phyloP scores from a whole-genome alignment of 1,139 yeast genomes.

The Candida albicans region DNA sequence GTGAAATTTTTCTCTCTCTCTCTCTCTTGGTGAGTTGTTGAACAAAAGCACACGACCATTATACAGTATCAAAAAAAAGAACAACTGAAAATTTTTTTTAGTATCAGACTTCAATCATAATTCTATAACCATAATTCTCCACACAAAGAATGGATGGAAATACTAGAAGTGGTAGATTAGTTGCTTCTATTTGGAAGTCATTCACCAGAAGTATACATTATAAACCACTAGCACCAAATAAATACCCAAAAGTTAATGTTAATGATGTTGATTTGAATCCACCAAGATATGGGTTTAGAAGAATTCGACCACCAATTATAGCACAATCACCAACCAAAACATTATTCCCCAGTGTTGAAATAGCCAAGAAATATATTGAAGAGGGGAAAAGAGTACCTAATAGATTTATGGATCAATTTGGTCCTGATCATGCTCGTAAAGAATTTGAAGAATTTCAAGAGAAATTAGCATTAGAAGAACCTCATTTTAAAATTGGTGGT shows the following conservation, averaged over 20 bases:
- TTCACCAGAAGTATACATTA: slow-evolving; percentile 31
- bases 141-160: slow-evolving; percentile 6
- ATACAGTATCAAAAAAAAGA: not conserved
- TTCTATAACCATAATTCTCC: not conserved
- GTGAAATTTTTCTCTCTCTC: not conserved
- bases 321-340: slow-evolving; percentile 43
- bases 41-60: not conserved
- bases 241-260: slow-evolving; percentile 43
- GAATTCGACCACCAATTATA: slow-evolving; percentile 39
- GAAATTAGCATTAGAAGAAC: slow-evolving; percentile 60
- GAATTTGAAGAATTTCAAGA: slow-evolving; percentile 48
- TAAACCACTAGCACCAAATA: slow-evolving; percentile 30
- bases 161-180: not conserved
- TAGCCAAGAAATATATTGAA: slow-evolving; percentile 34
- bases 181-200: slow-evolving; percentile 13
- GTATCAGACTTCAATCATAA: not conserved
- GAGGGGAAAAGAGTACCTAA: slow-evolving; percentile 48
- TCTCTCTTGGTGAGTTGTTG: too few relatives aligned
- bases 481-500: slow-evolving; percentile 82
- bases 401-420: slow-evolving; percentile 23
- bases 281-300: slow-evolving; percentile 42
- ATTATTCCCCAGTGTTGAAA: slow-evolving; percentile 41
- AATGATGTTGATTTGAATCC: slow-evolving; percentile 41
- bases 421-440: slow-evolving; percentile 37
- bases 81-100: not conserved